Percentiles rank a stretch among this genome's conserved stretches.
Conservation (phyloP, 306 rosid species). For the Comarum palustre region DNA sequence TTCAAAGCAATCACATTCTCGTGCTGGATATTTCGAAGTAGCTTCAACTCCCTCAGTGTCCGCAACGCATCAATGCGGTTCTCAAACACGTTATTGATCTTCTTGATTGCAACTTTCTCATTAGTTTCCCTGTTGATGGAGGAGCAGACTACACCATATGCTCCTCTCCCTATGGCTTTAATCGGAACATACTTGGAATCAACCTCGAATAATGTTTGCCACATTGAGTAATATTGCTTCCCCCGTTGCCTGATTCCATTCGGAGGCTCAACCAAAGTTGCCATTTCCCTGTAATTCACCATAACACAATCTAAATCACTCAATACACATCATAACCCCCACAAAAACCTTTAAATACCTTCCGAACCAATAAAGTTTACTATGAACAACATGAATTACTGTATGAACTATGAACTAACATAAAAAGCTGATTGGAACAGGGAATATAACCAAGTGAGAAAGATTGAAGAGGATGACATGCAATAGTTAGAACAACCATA, state of each 20-base stretch:
- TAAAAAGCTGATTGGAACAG: slow-evolving; percentile 13
- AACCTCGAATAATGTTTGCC: slow-evolving; percentile 77
- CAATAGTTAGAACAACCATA: background rate
- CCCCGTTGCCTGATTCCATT: slow-evolving; percentile 51
- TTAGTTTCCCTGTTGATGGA: slow-evolving; percentile 66
- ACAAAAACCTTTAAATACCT: background rate
- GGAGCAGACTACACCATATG: slow-evolving; percentile 85
- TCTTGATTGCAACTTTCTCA: slow-evolving; percentile 88
- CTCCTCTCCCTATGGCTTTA: slow-evolving; percentile 77
- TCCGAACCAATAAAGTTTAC: slow-evolving; percentile 11
- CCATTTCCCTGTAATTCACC: slow-evolving; percentile 52
- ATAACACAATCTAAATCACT: slow-evolving; percentile 20
- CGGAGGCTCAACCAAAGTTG: slow-evolving; percentile 67
- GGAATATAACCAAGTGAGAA: background rate
- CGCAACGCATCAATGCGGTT: slow-evolving; percentile 57
- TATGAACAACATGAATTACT: slow-evolving; percentile 20
- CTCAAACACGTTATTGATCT: slow-evolving; percentile 70
- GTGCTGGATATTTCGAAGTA: slow-evolving; percentile 66
- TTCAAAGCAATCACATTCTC: slow-evolving; percentile 77
- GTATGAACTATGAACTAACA: slow-evolving; percentile 15
- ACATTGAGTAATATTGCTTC: slow-evolving; percentile 65
- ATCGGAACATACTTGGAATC: slow-evolving; percentile 78
- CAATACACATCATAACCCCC: slow-evolving; percentile 1
- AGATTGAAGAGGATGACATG: background rate
- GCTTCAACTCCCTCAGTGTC: slow-evolving; percentile 80